These are phyloP conservation scores for Catunica adiposa DNA, from an alignment of 2,329 filamentous ascomycete species.

Conservation along the genomic window DNA sequence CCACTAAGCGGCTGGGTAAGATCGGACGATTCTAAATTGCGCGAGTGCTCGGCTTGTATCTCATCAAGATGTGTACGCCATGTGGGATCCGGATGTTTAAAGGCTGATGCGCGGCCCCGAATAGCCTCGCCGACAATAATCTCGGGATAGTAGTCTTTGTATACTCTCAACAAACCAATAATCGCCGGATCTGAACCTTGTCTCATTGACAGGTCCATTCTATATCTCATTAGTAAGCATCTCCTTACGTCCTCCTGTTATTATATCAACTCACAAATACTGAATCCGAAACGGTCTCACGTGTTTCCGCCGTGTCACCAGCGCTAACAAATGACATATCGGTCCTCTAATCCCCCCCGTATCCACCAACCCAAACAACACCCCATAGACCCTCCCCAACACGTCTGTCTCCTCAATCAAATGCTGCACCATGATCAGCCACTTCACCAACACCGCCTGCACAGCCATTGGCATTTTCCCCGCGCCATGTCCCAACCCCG, in stretches of 20 bases:
- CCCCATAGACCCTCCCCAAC: slow-evolving; percentile 53
- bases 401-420: slow-evolving; percentile 46
- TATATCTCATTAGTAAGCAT: slow-evolving; percentile 18
- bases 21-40: neutral
- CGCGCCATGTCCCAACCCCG: slow-evolving; percentile 60
- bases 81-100: slow-evolving; percentile 56
- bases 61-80: slow-evolving; percentile 54
- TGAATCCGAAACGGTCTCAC: slow-evolving; percentile 75
- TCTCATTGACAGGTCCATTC: slow-evolving; percentile 40
- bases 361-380: slow-evolving; percentile 68
- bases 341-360: slow-evolving; percentile 51
- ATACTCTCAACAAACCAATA: slow-evolving; percentile 60
- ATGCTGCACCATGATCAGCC: slow-evolving; percentile 64
- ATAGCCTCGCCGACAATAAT: slow-evolving; percentile 60
- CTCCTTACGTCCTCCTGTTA: neutral
- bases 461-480: slow-evolving; percentile 55
- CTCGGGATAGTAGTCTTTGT: slow-evolving; percentile 81
- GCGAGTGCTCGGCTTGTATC: slow-evolving; percentile 43
- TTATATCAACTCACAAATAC: slow-evolving; percentile 36
- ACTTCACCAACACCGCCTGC: slow-evolving; percentile 56
- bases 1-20: neutral
- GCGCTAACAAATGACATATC: slow-evolving; percentile 60
- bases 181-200: slow-evolving; percentile 58
- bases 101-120: slow-evolving; percentile 42
- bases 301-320: slow-evolving; percentile 66